Evolutionary conservation across 805 yeast species (phyloP), one percentile per base, ranked within the genome.

Genomic region (Wickerhamiella allomyrinae): DNA sequence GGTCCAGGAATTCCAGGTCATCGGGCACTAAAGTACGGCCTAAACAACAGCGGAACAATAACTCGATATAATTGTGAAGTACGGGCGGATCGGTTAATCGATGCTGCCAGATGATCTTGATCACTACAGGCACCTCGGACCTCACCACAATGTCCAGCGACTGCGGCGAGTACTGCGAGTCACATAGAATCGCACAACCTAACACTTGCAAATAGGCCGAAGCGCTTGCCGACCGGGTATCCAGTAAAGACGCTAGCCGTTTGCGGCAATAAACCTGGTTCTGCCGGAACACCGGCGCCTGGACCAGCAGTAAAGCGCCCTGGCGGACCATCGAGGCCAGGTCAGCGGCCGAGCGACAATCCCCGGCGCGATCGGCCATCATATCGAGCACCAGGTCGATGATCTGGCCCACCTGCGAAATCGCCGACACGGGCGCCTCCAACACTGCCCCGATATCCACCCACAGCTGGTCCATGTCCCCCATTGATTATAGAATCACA

Each of bases 31-130:
- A 13, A 8, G 11, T 2, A 8, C 23, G n/a, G 25, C 24, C 21
- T 11, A 41, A 14, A 15, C 20, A 15, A 11, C 14, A 5, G 4
- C 22, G 24, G 54, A 66, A 77, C 40, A 75, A 50, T 17, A 78
- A 57, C 49, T 72, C 77, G 53, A 77, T 54, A 44, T 70, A 65
- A 5, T 69, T 62, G 1, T 67, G 59, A 6, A 68, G 63, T 2
- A 68, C 53, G 46, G 66, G 62, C 39, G 60, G 60, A 49, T 53
- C 54, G 52, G 58, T 43, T 50, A 60, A 36, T 53, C 62, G 20
- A 63, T 59, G 40, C 58, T 49, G 47, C 60, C 70, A 66, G 8
- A 74, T 49, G 6, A 63, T 59, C 34, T 57, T 57, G 46, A 70
- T 60, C 9, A 77, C 50, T 20, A 37, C 38, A 10, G 36, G 29